Percentiles rank a stretch among this genome's conserved stretches.
Conservation (phyloP, 805 yeast genomes). For the Spathaspora girioi region DNA sequence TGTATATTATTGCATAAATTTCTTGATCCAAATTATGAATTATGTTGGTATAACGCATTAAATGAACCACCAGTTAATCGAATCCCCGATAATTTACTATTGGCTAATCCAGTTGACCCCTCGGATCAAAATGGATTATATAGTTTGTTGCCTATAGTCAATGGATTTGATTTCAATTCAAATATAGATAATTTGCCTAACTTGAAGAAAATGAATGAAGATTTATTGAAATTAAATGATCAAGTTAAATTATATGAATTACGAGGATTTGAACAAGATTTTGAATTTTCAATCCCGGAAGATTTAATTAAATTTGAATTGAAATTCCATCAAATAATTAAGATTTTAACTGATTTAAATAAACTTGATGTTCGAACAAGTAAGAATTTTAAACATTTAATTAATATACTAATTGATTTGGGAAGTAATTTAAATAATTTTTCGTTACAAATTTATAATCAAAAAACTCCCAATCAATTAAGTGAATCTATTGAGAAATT, state of each 20-base stretch:
- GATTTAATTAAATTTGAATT: conserved; percentile 30
- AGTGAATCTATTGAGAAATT: conserved; percentile 43
- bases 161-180: conserved; percentile 33
- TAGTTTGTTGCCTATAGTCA: conserved; percentile 42
- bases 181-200: conserved; percentile 27
- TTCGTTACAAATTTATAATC: conserved; percentile 39
- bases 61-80: conserved; percentile 43
- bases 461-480: conserved; percentile 18
- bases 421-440: conserved; percentile 58
- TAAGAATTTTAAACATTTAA: conserved; percentile 36
- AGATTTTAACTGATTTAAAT: conserved; percentile 33
- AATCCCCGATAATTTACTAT: conserved; percentile 45
- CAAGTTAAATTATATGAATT: conserved; percentile 28
- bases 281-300: conserved; percentile 22
- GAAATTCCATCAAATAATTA: conserved; percentile 30
- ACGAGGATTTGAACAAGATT: conserved; percentile 11
- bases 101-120: conserved; percentile 50
- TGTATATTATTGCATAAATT: conserved; percentile 44
- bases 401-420: conserved; percentile 43
- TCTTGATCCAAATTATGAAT: conserved; percentile 48
- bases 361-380: conserved; percentile 32
- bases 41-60: conserved; percentile 49
- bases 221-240: conserved; percentile 27
- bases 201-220: conserved; percentile 32
- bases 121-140: conserved; percentile 52